phyloP scores from a whole-genome alignment of 345 rosid species.

The Reutealis trisperma region DNA sequence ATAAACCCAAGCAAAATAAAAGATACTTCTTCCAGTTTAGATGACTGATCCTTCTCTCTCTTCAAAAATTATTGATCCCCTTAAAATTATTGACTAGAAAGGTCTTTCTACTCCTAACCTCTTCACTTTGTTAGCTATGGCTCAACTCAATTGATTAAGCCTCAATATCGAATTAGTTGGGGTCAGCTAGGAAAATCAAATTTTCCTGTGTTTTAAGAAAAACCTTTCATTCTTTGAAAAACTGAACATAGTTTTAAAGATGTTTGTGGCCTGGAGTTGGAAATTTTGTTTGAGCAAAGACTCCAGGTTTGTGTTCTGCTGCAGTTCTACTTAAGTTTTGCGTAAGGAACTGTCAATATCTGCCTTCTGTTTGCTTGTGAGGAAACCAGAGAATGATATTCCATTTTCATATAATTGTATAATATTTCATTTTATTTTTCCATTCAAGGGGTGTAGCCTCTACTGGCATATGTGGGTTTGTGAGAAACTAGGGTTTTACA shows the following conservation, averaged over 20 bases:
- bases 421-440: no score
- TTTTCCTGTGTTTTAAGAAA: neutral
- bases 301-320: neutral
- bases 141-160: neutral
- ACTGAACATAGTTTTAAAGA: neutral
- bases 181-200: neutral
- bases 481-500: neutral
- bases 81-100: neutral
- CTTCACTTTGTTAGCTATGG: neutral
- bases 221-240: neutral
- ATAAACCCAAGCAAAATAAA: neutral
- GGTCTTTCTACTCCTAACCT: neutral
- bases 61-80: neutral
- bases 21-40: no score
- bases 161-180: neutral
- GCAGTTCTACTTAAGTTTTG: neutral
- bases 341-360: neutral
- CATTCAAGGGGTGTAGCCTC: no score
- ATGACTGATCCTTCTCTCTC: neutral
- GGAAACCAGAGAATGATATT: no score
- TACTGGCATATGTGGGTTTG: neutral
- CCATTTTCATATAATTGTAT: no score
- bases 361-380: no score
- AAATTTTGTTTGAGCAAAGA: neutral
- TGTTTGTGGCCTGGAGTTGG: neutral